These are phyloP conservation scores for Dryas integrifolia DNA, from an alignment of 331 rosid genomes.

Conservation along the genomic window DNA sequence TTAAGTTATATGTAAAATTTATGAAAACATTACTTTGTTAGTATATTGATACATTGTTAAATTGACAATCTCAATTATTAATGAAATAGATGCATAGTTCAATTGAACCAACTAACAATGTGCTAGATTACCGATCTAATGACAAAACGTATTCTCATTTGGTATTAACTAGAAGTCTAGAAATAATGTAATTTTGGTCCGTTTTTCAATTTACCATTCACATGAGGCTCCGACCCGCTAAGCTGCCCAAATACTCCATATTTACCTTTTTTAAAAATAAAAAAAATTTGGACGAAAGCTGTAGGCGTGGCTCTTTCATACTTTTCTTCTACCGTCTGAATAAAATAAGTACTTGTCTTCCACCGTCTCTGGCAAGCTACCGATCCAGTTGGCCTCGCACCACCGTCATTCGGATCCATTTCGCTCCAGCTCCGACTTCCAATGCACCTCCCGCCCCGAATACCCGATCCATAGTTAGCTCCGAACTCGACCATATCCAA, in stretches of 20 bases:
- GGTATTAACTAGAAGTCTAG: too few relatives aligned
- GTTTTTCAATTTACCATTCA: too few relatives aligned
- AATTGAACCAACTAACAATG: too few relatives aligned
- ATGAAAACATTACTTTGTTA: too few relatives aligned
- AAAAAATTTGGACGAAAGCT: neutral
- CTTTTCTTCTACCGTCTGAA: neutral
- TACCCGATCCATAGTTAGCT: slow-evolving; percentile 14
- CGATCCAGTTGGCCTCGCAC: slow-evolving; percentile 2
- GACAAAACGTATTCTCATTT: too few relatives aligned
- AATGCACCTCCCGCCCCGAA: neutral
- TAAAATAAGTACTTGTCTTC: neutral
- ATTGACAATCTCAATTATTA: too few relatives aligned
- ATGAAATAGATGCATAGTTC: too few relatives aligned
- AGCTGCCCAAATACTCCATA: neutral
- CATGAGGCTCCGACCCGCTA: slow-evolving; percentile 3
- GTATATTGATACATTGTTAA: too few relatives aligned
- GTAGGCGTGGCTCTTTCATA: slow-evolving; percentile 3
- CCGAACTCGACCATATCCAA: slow-evolving; percentile 11
- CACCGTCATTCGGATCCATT: slow-evolving; percentile 8
- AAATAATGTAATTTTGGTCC: too few relatives aligned
- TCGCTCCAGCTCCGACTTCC: slow-evolving; percentile 13
- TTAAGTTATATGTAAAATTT: too few relatives aligned
- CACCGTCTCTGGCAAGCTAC: neutral
- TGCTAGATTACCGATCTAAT: too few relatives aligned
- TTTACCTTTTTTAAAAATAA: too few relatives aligned